Conservation (phyloP, 805 yeast species). For the Candida michaelii region DNA sequence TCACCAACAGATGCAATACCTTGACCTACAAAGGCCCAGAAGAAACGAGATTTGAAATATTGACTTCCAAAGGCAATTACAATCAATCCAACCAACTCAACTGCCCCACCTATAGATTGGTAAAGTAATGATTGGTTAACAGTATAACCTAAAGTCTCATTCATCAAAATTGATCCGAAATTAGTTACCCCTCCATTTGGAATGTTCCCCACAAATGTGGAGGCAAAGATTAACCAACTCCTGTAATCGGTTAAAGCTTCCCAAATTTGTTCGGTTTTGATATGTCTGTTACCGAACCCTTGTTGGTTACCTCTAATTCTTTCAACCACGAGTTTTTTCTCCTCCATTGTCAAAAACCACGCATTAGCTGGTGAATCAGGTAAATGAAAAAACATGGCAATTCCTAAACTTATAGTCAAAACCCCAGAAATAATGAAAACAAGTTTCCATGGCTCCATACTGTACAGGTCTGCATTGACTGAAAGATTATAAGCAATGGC, state of each 20-base stretch:
- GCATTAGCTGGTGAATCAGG: constrained; percentile 36
- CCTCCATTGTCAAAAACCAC: constrained; percentile 37
- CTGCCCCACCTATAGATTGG: constrained; percentile 49
- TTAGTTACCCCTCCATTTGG: constrained; percentile 41
- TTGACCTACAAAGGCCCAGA: constrained; percentile 25
- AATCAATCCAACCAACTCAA: constrained; percentile 41
- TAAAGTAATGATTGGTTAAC: constrained; percentile 40
- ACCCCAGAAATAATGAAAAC: constrained; percentile 61
- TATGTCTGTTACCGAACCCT: constrained; percentile 42
- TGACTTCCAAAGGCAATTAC: constrained; percentile 26
- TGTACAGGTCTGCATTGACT: constrained; percentile 34
- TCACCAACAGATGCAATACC: constrained; percentile 22
- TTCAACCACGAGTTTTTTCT: constrained; percentile 33
- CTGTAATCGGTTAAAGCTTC: constrained; percentile 37
- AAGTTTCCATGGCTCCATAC: constrained; percentile 58
- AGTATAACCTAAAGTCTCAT: constrained; percentile 24
- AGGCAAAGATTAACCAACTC: constrained; percentile 35
- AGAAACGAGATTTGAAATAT: constrained; percentile 27
- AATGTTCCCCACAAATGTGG: constrained; percentile 25
- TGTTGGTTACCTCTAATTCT: constrained; percentile 34
- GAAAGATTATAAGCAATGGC: constrained; percentile 56
- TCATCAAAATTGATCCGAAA: constrained; percentile 32
- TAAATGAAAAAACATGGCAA: constrained; percentile 46
- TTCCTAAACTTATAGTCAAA: constrained; percentile 53
- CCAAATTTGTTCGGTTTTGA: constrained; percentile 35